These are phyloP conservation scores for Talaromyces marneffei DNA, from an alignment of 2,329 filamentous ascomycete species.

Conservation along the genomic window DNA sequence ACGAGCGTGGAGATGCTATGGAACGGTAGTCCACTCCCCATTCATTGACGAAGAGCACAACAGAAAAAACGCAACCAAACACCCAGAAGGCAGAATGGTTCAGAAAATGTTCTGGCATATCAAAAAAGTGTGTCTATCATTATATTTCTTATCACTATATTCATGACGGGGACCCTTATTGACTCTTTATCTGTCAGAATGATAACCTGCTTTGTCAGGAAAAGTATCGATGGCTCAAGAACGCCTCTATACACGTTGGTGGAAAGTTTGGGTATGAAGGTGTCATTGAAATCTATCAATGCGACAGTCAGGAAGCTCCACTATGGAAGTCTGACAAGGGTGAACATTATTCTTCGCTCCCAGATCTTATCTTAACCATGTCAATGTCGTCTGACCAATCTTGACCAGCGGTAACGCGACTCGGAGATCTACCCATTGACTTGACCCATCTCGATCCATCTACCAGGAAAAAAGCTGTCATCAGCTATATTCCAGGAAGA, in stretches of 20 bases:
- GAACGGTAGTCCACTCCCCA: not conserved
- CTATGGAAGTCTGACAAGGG: not conserved
- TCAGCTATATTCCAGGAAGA: not conserved
- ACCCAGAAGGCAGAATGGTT: conserved; percentile 1
- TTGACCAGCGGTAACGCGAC: not conserved
- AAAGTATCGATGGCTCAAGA: conserved; percentile 3
- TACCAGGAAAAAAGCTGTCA: not conserved
- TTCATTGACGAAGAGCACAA: not conserved
- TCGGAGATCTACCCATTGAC: not conserved
- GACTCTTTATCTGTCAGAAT: not conserved
- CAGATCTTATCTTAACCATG: not conserved
- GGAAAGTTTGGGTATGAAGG: not conserved
- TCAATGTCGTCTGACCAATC: not conserved
- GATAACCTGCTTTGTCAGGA: not conserved
- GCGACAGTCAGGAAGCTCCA: not conserved
- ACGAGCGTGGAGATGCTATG: conserved; percentile 7
- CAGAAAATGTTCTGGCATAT: conserved; percentile 13
- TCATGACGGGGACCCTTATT: not conserved
- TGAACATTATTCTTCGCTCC: not conserved
- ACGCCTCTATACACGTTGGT: not conserved
- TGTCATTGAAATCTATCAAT: not conserved
- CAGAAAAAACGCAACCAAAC: not conserved
- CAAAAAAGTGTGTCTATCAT: not conserved
- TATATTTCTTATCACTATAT: not conserved
- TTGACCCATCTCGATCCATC: not conserved